Base-by-base conservation (phyloP, 495 filamentous ascomycete genomes). In the Penicillium roqueforti region DNA sequence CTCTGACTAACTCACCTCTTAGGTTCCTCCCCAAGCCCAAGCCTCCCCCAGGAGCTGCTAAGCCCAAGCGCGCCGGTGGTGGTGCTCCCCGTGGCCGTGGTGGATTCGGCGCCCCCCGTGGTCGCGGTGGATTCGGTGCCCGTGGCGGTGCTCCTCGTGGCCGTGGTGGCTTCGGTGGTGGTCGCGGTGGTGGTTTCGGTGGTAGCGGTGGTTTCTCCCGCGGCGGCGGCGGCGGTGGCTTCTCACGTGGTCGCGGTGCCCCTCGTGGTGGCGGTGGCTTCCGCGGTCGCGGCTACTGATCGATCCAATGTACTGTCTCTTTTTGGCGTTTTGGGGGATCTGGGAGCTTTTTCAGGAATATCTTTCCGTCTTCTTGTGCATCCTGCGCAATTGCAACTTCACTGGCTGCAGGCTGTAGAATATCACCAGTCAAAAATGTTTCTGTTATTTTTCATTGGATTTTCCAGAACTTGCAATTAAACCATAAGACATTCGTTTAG, bases 1-100 rank as follows among this genome's bases (percentile, higher is more conserved):
- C 51, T 38, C 14, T 34, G 29, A 36, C 63, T 73, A 48, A 72
- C 51, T 31, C 18, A 25, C 13, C 29, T 38, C 23, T 18, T 58
- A 87, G 84, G 62, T 98, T 98, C 80, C 78, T 98, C 32, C 93
- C 93, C 44, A 96, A 89, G 80, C 92, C 93, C 7, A 96, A 95
- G 77, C 83, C 88, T 39, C 83, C 85, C 37, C 86, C 87, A 50
- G 80, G 78, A 57, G 71, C 77, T 47, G 65, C 81, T 14, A 86
- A 84, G 76, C 69, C 80, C 58, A 81, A 82, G 68, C 71, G 80
- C 61, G 72, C 76, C 52, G 78, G 81, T 70, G 62, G 70, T 55
- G 75, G 76, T 51, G 64, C 63, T 42, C 61, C 63, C 14, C 58
- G 73, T 63, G 69, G 73, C 23, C 51, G 70, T 53, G 74, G 72